phyloP scores from a whole-genome alignment of 2,329 filamentous ascomycete genomes.

The Microdochium trichocladiopsis region DNA sequence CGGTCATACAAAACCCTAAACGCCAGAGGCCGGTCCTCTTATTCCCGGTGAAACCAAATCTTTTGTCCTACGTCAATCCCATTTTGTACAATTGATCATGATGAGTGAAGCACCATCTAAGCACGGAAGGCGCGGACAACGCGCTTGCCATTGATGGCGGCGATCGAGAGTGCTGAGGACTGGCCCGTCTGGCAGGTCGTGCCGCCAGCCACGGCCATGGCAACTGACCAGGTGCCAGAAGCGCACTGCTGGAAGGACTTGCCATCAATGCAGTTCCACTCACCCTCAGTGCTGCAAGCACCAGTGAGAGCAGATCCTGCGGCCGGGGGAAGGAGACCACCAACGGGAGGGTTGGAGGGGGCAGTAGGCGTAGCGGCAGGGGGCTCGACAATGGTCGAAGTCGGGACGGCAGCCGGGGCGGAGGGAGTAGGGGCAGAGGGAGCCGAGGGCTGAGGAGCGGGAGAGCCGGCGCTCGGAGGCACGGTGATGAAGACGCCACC shows the following conservation, averaged over 20 bases:
- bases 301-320: conserved; percentile 21
- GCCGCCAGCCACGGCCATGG: conserved; percentile 34
- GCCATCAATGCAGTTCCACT: conserved; percentile 47
- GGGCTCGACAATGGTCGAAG: conserved; percentile 4
- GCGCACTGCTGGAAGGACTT: conserved; percentile 48
- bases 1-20: neutral
- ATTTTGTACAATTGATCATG: neutral
- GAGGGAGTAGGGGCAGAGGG: conserved; percentile 18
- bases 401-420: conserved; percentile 11
- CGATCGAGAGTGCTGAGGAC: conserved; percentile 28
- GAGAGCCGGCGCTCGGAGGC: conserved; percentile 16
- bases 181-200: conserved; percentile 37
- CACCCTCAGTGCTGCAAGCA: conserved; percentile 38
- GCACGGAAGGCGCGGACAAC: conserved; percentile 14
- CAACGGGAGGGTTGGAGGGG: conserved; percentile 4
- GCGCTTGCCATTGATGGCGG: conserved; percentile 13
- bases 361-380: conserved; percentile 4
- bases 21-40: neutral
- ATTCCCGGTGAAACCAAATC: neutral
- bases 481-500: conserved; percentile 25
- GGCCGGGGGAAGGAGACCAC: conserved; percentile 11
- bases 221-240: conserved; percentile 40
- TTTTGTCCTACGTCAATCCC: neutral
- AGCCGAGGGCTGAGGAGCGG: conserved; percentile 10
- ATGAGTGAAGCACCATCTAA: conserved; percentile 6